phyloP scores from a whole-genome alignment of 2,329 filamentous ascomycete genomes.

The Aspergillus udagawae region DNA sequence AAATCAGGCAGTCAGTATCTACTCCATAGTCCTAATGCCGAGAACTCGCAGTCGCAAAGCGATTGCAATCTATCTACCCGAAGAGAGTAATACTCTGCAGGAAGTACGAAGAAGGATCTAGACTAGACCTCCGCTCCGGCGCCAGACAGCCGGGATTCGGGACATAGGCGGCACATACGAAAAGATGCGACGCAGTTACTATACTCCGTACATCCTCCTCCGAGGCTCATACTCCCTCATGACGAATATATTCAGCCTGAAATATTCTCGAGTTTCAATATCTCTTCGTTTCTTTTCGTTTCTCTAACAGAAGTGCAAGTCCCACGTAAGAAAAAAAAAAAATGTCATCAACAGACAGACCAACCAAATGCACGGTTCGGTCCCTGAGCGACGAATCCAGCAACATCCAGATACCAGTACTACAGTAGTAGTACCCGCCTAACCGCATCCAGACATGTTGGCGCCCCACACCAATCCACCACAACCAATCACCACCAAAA shows the following conservation, averaged over 20 bases:
- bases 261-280: no score
- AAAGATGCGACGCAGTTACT: no score
- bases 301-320: neutral
- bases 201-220: no score
- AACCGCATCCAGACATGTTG: conserved; percentile 10
- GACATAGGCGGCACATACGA: neutral
- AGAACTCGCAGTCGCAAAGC: neutral
- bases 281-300: no score
- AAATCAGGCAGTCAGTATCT: no score
- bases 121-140: neutral
- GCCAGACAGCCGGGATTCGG: neutral
- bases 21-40: neutral
- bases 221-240: no score
- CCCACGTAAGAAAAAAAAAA: no score
- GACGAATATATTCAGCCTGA: no score
- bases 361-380: neutral
- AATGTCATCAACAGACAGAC: no score
- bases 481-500: conserved; percentile 1
- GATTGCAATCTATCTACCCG: neutral
- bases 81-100: no score
- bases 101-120: neutral
- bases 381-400: neutral
- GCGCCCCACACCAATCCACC: conserved; percentile 1
- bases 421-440: neutral
- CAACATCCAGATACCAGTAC: neutral